Evolutionary conservation across 139 green algal genomes (phyloP), one percentile per base, ranked within the genome.

Genomic region (Yamagishiella unicocca): DNA sequence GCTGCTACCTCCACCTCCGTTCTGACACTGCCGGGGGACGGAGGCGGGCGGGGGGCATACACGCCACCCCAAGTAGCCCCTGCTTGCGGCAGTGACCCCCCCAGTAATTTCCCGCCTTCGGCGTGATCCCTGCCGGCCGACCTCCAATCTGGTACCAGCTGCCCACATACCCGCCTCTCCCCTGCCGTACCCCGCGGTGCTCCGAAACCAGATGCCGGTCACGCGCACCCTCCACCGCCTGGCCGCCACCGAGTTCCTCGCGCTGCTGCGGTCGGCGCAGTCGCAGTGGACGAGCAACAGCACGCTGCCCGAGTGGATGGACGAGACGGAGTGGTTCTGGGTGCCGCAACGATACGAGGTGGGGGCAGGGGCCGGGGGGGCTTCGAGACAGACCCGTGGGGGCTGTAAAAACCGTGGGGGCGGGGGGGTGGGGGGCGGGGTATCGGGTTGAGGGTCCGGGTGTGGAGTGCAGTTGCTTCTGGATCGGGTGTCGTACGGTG

Each of bases 301-400:
- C 31, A 79, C 67, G 4, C 80, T 92, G 53, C 92, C 92, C 0
- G 37, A 40, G 8, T 92, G 85, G 90, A 54, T 92, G 42, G 90
- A 93, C 58, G 88, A 93, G 55, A 93, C 85, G 22, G 87, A 95
- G 58, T 91, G 76, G 25, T 95, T 95, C 87, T 93, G 90, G 92
- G 82, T 93, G 24, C 78, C 87, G 43, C 92, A 95, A 46, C 31
- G 76, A 0, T 66, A 78, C 29, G 71, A 91, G 87, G 83, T 91
- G 77, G 5, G 83, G 54, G 29, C 68, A 50, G 12, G 37, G 58
- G n/a, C 17, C 17, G 50, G 50, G 50, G 50, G 50, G 50, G 50
- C 14, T 58, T 58, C 50, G 17, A 58, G 17, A 17, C 12, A 12
- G 14, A 58, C 17, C 12, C 50, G 14, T 58, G 12, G 50, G 50